These are phyloP conservation scores for Stephania yunnanensis DNA, from an alignment of 164 flowering plant genomes.

Conservation along the genomic window DNA sequence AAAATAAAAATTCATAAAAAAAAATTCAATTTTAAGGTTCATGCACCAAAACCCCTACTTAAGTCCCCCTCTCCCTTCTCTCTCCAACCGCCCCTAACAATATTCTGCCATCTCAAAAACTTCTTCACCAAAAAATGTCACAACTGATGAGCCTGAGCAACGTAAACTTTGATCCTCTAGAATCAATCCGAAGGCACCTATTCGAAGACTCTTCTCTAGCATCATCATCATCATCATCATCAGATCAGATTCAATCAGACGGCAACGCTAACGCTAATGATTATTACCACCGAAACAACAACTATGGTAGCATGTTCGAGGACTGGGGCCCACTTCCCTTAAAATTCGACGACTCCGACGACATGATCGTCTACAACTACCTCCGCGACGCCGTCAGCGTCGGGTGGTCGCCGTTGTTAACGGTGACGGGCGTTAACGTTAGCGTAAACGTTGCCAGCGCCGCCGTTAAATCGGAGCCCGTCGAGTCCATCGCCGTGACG, in stretches of 20 bases:
- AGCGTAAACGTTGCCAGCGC: no score
- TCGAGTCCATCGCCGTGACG: not conserved
- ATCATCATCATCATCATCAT: no score
- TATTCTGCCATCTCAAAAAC: not conserved
- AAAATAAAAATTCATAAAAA: not conserved
- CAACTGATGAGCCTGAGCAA: not conserved
- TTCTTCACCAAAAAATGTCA: not conserved
- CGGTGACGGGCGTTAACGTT: not conserved
- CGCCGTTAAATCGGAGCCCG: not conserved
- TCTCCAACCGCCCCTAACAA: not conserved
- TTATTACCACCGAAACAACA: no score
- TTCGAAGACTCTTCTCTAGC: conserved; percentile 26
- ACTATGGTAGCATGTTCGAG: conserved; percentile 33
- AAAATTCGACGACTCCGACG: conserved; percentile 72
- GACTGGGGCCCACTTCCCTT: conserved; percentile 82
- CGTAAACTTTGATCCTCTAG: conserved; percentile 33
- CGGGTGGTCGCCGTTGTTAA: conserved; percentile 61
- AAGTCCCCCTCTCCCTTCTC: not conserved
- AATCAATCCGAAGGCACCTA: conserved; percentile 44
- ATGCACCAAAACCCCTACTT: conserved; percentile 2
- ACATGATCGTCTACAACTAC: conserved; percentile 62
- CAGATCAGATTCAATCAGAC: no score
- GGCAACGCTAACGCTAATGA: no score
- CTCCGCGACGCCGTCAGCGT: conserved; percentile 54
- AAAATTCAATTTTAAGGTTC: not conserved